Conservation (phyloP, 257 asterid genomes). For the Fraxinus americana region DNA sequence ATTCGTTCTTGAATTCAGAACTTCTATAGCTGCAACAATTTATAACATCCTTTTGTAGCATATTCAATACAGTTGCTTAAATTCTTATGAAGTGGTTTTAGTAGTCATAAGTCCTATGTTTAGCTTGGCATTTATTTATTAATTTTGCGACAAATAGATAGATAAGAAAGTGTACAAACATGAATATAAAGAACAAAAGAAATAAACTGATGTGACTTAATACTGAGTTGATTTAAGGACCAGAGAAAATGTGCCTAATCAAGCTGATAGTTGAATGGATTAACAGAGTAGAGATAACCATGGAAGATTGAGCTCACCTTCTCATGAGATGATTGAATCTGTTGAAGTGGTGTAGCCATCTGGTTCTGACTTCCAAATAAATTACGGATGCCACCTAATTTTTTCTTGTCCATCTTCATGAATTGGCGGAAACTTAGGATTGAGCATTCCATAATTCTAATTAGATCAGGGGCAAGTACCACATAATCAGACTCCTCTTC, state of each 20-base stretch:
- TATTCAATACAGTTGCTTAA: background rate
- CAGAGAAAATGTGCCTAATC: background rate
- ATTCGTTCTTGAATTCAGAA: background rate
- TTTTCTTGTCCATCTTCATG: slow-evolving; percentile 79
- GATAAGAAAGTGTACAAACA: background rate
- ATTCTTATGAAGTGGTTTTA: background rate
- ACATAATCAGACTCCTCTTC: slow-evolving; percentile 49
- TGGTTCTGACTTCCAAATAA: slow-evolving; percentile 63
- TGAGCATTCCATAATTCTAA: slow-evolving; percentile 66
- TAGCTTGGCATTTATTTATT: background rate
- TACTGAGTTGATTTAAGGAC: background rate
- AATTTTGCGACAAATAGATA: background rate
- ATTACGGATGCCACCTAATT: slow-evolving; percentile 49
- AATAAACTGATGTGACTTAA: background rate
- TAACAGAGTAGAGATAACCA: background rate
- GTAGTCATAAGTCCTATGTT: background rate
- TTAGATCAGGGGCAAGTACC: slow-evolving; percentile 63
- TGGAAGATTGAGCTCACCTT: slow-evolving; percentile 48
- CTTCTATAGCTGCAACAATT: background rate
- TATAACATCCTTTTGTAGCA: background rate
- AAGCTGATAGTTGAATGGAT: background rate
- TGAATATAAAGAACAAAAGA: background rate
- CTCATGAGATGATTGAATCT: slow-evolving; percentile 70
- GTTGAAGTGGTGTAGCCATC: slow-evolving; percentile 74
- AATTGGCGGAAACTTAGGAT: slow-evolving; percentile 72